These are phyloP conservation scores for Fusarium sp. DNA, from an alignment of 2,329 filamentous ascomycete species.

Conservation along the genomic window DNA sequence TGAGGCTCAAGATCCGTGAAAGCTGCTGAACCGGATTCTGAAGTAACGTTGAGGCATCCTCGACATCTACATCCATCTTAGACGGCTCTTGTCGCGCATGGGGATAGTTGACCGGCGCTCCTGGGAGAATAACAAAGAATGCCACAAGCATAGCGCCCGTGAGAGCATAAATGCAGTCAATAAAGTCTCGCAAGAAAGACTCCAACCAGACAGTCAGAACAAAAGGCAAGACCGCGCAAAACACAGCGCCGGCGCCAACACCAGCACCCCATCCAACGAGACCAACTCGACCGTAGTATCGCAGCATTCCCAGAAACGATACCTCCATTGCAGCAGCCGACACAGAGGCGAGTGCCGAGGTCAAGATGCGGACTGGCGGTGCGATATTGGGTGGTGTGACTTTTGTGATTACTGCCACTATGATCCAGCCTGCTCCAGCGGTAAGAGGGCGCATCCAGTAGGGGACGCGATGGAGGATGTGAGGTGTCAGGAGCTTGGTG, in stretches of 20 bases:
- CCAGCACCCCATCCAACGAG: slow-evolving; percentile 55
- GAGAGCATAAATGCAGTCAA: slow-evolving; percentile 47
- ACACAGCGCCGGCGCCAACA: slow-evolving; percentile 48
- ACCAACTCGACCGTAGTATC: slow-evolving; percentile 49
- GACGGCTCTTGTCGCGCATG: slow-evolving; percentile 9
- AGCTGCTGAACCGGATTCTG: slow-evolving; percentile 51
- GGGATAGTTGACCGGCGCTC: slow-evolving; percentile 42
- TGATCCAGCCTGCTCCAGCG: slow-evolving; percentile 48
- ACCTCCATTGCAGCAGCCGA: slow-evolving; percentile 51
- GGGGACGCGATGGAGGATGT: slow-evolving; percentile 47
- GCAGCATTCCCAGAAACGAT: slow-evolving; percentile 50
- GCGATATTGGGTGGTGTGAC: slow-evolving; percentile 52
- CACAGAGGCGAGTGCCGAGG: slow-evolving; percentile 48
- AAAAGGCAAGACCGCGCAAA: slow-evolving; percentile 49
- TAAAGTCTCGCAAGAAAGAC: slow-evolving; percentile 46
- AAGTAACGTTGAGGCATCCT: slow-evolving; percentile 51
- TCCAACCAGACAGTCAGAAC: slow-evolving; percentile 47
- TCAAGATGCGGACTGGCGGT: slow-evolving; percentile 48
- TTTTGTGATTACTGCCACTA: slow-evolving; percentile 47
- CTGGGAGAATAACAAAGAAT: slow-evolving; percentile 49
- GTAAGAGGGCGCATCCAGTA: slow-evolving; percentile 49
- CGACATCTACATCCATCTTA: slow-evolving; percentile 34
- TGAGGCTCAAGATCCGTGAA: slow-evolving; percentile 24
- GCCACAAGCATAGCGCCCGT: slow-evolving; percentile 46
- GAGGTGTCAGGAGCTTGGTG: slow-evolving; percentile 48